A percentile compares a stretch with the other conserved stretches of the same genome.
Conservation (phyloP, 2,329 filamentous ascomycete species). For the Aspergillus neoniger region DNA sequence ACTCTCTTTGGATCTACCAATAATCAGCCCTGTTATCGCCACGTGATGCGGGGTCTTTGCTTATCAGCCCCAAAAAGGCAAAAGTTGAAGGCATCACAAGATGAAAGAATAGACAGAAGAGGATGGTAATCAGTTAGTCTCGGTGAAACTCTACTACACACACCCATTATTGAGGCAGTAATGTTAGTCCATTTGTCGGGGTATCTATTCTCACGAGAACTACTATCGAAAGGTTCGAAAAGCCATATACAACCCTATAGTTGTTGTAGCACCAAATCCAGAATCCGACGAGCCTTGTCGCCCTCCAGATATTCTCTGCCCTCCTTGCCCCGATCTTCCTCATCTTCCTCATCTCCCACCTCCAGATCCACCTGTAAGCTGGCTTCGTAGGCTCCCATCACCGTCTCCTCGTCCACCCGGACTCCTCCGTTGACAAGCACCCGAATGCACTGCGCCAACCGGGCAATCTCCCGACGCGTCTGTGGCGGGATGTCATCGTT, state of each 20-base stretch:
- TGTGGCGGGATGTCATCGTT: conserved; percentile 79
- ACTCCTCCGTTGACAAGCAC: conserved; percentile 80
- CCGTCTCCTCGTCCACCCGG: conserved; percentile 85
- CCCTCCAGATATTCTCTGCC: conserved; percentile 47
- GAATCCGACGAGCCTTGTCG: conserved; percentile 40
- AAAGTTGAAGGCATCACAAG: conserved; percentile 1
- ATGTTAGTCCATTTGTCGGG: not conserved
- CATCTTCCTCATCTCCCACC: conserved; percentile 41
- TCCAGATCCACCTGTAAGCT: conserved; percentile 68
- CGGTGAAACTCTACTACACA: not conserved
- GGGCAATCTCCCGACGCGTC: conserved; percentile 84
- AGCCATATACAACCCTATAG: conserved; percentile 8
- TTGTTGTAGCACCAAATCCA: conserved; percentile 32
- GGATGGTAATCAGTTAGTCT: too few relatives aligned
- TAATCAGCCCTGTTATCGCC: conserved; percentile 15
- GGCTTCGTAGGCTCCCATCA: conserved; percentile 78
- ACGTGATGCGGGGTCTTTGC: conserved; percentile 25
- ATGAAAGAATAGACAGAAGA: not conserved
- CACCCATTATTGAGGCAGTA: not conserved
- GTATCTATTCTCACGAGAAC: conserved; percentile 11
- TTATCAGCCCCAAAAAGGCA: conserved; percentile 14
- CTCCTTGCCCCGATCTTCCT: conserved; percentile 37
- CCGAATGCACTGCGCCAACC: conserved; percentile 77
- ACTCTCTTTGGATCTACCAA: conserved; percentile 8
- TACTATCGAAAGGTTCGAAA: conserved; percentile 16